Base-by-base conservation (phyloP, 1,284 basidiomycete species). In the Bondarzewia mesenterica region DNA sequence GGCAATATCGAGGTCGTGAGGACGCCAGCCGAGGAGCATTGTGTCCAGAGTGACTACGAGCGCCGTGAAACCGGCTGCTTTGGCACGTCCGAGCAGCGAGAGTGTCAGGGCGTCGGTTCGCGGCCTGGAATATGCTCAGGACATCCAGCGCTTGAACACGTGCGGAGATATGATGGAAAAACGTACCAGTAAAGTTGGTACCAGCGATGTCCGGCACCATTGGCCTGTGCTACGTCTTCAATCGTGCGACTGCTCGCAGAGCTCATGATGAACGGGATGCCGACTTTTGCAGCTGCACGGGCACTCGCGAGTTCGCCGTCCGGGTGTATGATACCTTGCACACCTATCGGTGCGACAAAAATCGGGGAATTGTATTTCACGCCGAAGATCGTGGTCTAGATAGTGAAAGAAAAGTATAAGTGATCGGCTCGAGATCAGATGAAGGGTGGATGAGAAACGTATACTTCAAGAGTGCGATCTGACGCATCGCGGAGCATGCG, bases 121-220 rank as follows among this genome's bases (percentile, higher is more conserved):
- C 1, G 85, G 83, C 85, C 75, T 75, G 40, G 3, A 15, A 3
- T 14, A 8, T 20, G 29, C 7, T 40, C 14, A 8, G 38, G 8
- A 15, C 8, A 15, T 15, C 12, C 3, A n/a, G 29, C n/a, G 29
- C 29, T 10, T 32, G 29, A 10, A n/a, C 12, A 7, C n/a, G 10
- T 7, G 39, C 22, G 39, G 18, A 5, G 43, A 37, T 27, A 20
- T 38, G 37, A 40, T 18, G 43, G 36, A 27, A 22, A 20, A 10
- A 54, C 54, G 42, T 42, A 76, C 82, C 84, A 87, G 63, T 92
- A 92, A 7, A 92, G 74, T 63, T 93, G 89, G 65, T 78, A 93
- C 81, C 82, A 92, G 22, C 87, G 71, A 25, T 77, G 68, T 0
- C 77, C 72, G 48, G 72, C 64, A 1, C 78, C 82, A 51, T 82